Percentiles rank a stretch among this genome's conserved stretches.
phyloP scores from a whole-genome alignment of 192 early-diverging fungal genomes.

The Coemansia sp. region DNA sequence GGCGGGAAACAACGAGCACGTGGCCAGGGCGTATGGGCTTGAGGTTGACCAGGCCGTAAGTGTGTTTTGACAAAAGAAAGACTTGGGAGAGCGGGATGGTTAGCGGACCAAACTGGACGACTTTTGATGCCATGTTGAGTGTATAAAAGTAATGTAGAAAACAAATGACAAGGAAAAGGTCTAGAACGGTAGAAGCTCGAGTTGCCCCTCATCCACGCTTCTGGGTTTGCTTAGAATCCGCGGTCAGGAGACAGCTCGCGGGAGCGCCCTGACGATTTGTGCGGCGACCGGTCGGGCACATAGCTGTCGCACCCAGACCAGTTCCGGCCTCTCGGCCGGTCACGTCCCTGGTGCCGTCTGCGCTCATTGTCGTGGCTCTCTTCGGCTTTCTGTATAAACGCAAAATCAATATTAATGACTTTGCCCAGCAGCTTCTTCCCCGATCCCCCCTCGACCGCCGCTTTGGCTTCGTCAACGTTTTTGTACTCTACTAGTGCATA shows the following conservation, averaged over 20 bases:
- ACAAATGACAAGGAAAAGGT: background rate
- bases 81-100: constrained; percentile 67
- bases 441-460: constrained; percentile 72
- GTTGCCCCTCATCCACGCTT: background rate
- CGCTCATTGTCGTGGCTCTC: constrained; percentile 3
- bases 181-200: background rate
- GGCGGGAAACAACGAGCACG: constrained; percentile 75
- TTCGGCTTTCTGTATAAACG: constrained; percentile 62
- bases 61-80: constrained; percentile 71
- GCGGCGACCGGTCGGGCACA: background rate
- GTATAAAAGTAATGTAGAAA: too few relatives aligned
- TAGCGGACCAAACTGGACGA: constrained; percentile 68
- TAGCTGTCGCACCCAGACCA: background rate
- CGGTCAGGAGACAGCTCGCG: constrained; percentile 49
- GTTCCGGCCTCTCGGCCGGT: background rate
- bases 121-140: too few relatives aligned
- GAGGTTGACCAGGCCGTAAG: constrained; percentile 85
- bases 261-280: constrained; percentile 9
- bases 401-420: constrained; percentile 78
- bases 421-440: constrained; percentile 73
- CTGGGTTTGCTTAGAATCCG: constrained; percentile 24
- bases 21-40: constrained; percentile 83
- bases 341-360: background rate
- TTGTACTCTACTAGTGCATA: constrained; percentile 92
- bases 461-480: constrained; percentile 72